A percentile compares a stretch with the other conserved stretches of the same genome.
phyloP scores from a whole-genome alignment of 1,284 basidiomycete genomes.

The Fomitopsis pinicola region DNA sequence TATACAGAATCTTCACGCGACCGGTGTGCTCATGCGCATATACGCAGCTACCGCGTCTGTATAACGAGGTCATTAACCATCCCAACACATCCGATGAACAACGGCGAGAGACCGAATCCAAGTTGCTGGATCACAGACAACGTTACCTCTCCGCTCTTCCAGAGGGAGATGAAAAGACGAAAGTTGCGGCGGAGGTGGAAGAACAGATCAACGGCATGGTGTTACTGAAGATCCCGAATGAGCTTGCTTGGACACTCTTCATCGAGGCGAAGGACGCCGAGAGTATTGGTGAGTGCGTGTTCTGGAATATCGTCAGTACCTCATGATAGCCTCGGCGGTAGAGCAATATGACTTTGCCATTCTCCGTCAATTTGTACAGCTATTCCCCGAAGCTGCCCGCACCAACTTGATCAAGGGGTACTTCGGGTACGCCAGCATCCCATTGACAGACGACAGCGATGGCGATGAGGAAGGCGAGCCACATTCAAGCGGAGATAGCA shows the following conservation, averaged over 20 bases:
- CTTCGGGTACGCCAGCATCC: slow-evolving; percentile 57
- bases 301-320: neutral
- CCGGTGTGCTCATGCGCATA: neutral
- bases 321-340: slow-evolving; percentile 23
- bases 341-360: slow-evolving; percentile 61
- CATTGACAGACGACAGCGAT: slow-evolving; percentile 39
- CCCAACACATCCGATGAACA: slow-evolving; percentile 71
- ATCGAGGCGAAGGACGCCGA: slow-evolving; percentile 76
- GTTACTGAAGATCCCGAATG: slow-evolving; percentile 70
- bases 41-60: slow-evolving; percentile 60
- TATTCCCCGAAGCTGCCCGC: slow-evolving; percentile 65
- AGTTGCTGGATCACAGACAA: slow-evolving; percentile 61
- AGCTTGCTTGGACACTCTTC: slow-evolving; percentile 74
- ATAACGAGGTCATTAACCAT: slow-evolving; percentile 74
- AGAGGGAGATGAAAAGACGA: slow-evolving; percentile 41
- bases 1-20: too few species aligned
- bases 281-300: slow-evolving; percentile 52
- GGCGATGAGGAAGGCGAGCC: slow-evolving; percentile 28
- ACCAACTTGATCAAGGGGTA: slow-evolving; percentile 66
- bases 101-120: slow-evolving; percentile 65
- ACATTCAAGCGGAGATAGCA: slow-evolving; percentile 29
- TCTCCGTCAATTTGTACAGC: slow-evolving; percentile 59
- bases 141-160: slow-evolving; percentile 55
- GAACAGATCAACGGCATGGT: slow-evolving; percentile 71
- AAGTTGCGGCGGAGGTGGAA: slow-evolving; percentile 58